Base-by-base conservation (phyloP, 306 rosid genomes). In the Geum urbanum region DNA sequence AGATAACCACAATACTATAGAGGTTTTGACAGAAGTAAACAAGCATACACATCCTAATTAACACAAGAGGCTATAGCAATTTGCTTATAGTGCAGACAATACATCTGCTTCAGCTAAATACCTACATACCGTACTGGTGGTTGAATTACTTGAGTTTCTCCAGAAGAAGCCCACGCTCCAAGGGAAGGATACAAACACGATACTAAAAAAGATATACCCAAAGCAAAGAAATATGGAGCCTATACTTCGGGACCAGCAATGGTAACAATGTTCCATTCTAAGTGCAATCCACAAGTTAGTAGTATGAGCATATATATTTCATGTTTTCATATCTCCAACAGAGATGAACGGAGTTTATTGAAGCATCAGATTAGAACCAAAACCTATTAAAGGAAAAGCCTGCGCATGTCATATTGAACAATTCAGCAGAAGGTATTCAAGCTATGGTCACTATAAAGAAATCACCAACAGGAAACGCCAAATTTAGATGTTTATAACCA, bases 101-200 rank as follows among this genome's bases (percentile, higher is more conserved):
- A 39, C 58, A 75, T 56, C 37, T 73, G 79, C 66, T 77, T 81
- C 82, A 78, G 76, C 37, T 85, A 81, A 89, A 78, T 67, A 84
- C 96, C 97, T 79, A 89, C 97, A 89, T 89, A 89, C 97, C 90
- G 87, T 87, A 81, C 87, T 78, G 81, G 87, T 82, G 84, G 75
- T 75, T 79, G 95, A 79, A 75, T 75, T 81, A 84, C 84, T 86
- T 85, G 92, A 82, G 95, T 84, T 78, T 89, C 97, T 85, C 96
- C 97, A 84, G 89, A 94, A 89, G 96, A 89, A 84, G 97, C 91
- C 86, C 88, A 85, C 80, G 88, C 90, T 81, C 37, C 37, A 85
- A 87, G 84, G 76, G 86, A 85, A 81, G 89, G 90, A 84, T 80
- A 79, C 86, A 86, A 72, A 79, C 83, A 89, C 70, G 72, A 78